Conservation (phyloP, 2,329 filamentous ascomycete genomes). For the Pezicula carpinea region DNA sequence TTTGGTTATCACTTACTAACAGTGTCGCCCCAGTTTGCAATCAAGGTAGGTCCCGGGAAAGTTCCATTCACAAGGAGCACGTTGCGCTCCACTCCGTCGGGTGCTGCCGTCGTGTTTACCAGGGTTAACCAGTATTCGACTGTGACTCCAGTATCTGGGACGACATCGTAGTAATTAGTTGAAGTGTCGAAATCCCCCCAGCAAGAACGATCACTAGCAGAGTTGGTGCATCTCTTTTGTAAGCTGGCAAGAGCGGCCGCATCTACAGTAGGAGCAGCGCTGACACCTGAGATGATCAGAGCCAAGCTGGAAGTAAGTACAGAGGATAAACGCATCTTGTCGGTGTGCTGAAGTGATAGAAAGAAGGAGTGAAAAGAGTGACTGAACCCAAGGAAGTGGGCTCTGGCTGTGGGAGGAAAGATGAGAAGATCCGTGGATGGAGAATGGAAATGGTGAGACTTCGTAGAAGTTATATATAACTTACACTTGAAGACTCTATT, state of each 20-base stretch:
- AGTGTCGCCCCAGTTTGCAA: conserved; percentile 31
- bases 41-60: conserved; percentile 27
- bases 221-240: conserved; percentile 6
- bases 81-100: conserved; percentile 26
- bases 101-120: conserved; percentile 22
- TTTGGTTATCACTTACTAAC: conserved; percentile 34
- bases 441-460: not conserved
- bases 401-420: conserved; percentile 46
- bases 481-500: no score
- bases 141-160: conserved; percentile 41
- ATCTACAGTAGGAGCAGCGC: no score
- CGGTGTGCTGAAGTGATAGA: not conserved
- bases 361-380: not conserved
- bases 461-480: no score
- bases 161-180: conserved; percentile 33
- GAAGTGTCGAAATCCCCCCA: conserved; percentile 46
- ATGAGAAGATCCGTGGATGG: not conserved
- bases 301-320: not conserved
- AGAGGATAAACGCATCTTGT: not conserved
- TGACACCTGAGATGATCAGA: not conserved
- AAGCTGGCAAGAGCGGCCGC: not conserved
- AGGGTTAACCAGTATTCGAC: conserved; percentile 30
- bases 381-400: conserved; percentile 41
- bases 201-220: conserved; percentile 18
- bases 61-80: conserved; percentile 28